Evolutionary conservation across 2,329 filamentous ascomycete species (phyloP), one percentile per base, ranked within the genome.

Genomic region (Fusarium sulawesiense): DNA sequence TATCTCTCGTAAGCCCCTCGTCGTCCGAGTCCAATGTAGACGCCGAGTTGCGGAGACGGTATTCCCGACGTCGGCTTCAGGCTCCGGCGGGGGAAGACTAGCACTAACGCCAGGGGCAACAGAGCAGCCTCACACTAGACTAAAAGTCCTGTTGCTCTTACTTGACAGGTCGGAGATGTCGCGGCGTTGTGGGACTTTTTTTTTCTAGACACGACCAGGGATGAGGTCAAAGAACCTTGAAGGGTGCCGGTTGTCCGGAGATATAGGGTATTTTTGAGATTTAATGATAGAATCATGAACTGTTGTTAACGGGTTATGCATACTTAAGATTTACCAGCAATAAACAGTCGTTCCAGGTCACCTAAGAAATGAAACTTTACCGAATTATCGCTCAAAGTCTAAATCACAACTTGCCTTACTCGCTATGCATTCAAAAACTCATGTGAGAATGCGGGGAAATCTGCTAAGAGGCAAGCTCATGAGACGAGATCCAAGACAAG

Each of bases 141-240:
- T 34, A 32, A 21, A 21, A 29, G 42, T 27, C 29, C 3, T 56
- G 13, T 27, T 27, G 5, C 34, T 50, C 34, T 47, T 34, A 37
- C 29, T 21, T 40, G 48, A 69, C 29, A 70, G 27, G 21, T 58
- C 67, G 67, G 68, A 60, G 68, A 70, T 70, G 54, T 56, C 34
- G 49, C 68, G 69, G 69, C 48, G 20, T 72, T 71, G 57, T 23
- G 60, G 64, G 56, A 54, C 45, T 14, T 13, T 23, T n/a, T 13
- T 21, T 21, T 4, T 21, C 21, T 21, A 21, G 21, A 16, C n/a
- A 46, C 14, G 27, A 41, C 6, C 41, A 64, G 54, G 25, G 41
- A 56, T 54, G 18, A 42, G 29, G 34, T 23, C 23, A 29, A 62
- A 56, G 68, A 69, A 71, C 68, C 68, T 51, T 71, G 68, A 71